Evolutionary conservation across 441 rosid genomes (phyloP).

Genomic region (Corymbia citriodora): DNA sequence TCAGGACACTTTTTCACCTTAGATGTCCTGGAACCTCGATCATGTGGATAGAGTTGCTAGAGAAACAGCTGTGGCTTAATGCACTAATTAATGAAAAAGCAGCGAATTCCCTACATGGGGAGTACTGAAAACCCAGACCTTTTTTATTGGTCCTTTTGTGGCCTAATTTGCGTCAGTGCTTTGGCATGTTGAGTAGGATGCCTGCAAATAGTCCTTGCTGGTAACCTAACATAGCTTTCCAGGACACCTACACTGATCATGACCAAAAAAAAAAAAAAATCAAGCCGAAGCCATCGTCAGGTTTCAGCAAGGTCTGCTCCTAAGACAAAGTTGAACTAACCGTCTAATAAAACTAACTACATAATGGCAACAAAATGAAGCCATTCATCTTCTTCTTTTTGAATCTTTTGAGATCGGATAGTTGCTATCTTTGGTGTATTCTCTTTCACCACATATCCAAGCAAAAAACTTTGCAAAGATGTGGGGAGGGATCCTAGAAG

Average conservation of each 20-base stretch:
- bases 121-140: background rate
- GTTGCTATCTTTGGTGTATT: background rate
- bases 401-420: background rate
- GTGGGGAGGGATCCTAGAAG: background rate
- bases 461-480: background rate
- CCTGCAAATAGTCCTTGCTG: background rate
- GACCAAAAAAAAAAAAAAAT: background rate
- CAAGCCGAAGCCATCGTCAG: background rate
- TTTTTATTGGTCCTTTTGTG: background rate
- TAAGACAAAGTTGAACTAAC: background rate
- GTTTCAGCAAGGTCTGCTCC: background rate
- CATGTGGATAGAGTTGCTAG: background rate
- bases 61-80: background rate
- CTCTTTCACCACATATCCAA: background rate
- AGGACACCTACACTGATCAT: background rate
- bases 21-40: background rate
- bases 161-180: background rate
- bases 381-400: background rate
- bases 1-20: background rate
- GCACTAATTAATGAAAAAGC: background rate
- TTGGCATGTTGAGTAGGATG: background rate
- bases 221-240: background rate
- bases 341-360: background rate
- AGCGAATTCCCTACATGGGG: background rate
- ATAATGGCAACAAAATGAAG: background rate